A percentile compares a stretch with the other conserved stretches of the same genome.
These are phyloP conservation scores for Cladosporium cucumerinum DNA, from an alignment of 2,329 filamentous ascomycete species.

Conservation along the genomic window DNA sequence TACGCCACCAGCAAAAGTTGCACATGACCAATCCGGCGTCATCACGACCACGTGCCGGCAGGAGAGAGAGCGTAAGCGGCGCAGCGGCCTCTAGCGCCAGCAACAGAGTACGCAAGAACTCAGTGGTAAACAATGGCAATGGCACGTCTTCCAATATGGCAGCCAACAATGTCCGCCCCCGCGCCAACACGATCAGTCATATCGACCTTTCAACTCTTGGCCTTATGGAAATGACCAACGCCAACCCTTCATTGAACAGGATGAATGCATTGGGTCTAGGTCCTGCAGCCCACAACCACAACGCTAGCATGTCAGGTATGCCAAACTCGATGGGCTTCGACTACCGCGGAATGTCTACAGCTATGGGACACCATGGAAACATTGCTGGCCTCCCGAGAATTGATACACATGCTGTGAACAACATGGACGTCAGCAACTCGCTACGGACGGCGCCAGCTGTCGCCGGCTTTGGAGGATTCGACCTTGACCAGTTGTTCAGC, in stretches of 20 bases:
- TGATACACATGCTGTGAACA: conserved; percentile 70
- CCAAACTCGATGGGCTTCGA: conserved; percentile 46
- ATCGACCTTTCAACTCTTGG: conserved; percentile 75
- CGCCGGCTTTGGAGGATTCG: conserved; percentile 66
- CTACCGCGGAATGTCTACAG: conserved; percentile 69
- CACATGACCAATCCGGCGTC: conserved; percentile 90
- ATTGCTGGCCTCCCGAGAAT: conserved; percentile 73
- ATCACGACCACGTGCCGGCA: conserved; percentile 74
- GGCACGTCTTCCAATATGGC: conserved; percentile 37
- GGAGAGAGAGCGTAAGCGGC: conserved; percentile 81
- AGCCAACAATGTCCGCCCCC: conserved; percentile 68
- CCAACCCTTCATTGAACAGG: conserved; percentile 23
- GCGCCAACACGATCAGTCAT: conserved; percentile 95
- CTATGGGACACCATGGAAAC: conserved; percentile 64
- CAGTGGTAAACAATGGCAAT: conserved; percentile 63
- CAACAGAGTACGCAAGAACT: conserved; percentile 86
- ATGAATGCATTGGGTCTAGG: conserved; percentile 27
- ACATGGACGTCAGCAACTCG: conserved; percentile 58
- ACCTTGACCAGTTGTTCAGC: conserved; percentile 69
- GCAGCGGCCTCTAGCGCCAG: conserved; percentile 61
- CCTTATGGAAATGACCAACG: conserved; percentile 27
- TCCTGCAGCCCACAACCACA: background rate
- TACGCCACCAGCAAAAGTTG: conserved; percentile 97
- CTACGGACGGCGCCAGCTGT: conserved; percentile 76
- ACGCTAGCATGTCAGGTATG: conserved; percentile 13